Conservation (phyloP, 1,284 basidiomycete species). For the Macrocystidia cucumis region DNA sequence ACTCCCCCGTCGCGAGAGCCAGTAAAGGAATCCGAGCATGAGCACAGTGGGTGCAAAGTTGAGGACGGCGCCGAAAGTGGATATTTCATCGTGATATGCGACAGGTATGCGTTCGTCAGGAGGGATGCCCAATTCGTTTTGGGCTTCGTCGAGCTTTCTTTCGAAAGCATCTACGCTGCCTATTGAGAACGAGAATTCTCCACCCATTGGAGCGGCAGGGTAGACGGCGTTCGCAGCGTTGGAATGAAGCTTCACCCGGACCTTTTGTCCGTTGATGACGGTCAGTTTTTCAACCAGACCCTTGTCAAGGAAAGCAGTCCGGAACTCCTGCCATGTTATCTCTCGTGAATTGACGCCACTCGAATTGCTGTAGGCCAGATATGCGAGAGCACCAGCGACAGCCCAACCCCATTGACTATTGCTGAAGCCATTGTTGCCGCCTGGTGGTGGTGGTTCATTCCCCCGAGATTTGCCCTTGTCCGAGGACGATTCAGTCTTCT, state of each 20-base stretch:
- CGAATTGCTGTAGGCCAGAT: constrained; percentile 63
- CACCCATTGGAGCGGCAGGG: constrained; percentile 40
- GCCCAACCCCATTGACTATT: constrained; percentile 56
- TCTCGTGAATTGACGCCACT: constrained; percentile 64
- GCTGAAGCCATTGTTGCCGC: constrained; percentile 41
- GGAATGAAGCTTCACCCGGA: constrained; percentile 82
- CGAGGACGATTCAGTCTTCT: constrained; percentile 23
- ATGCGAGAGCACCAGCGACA: constrained; percentile 51
- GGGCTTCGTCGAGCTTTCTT: constrained; percentile 88
- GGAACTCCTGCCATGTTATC: constrained; percentile 99
- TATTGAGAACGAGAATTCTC: constrained; percentile 93
- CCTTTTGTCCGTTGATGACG: constrained; percentile 89
- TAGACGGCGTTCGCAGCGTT: constrained; percentile 78
- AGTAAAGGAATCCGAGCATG: constrained; percentile 87
- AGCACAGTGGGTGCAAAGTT: constrained; percentile 94
- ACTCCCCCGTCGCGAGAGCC: constrained; percentile 78
- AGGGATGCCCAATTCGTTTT: constrained; percentile 88
- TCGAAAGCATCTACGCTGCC: constrained; percentile 98
- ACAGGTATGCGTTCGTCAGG: constrained; percentile 93
- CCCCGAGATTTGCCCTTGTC: constrained; percentile 30
- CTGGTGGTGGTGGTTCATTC: constrained; percentile 39
- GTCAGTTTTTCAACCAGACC: constrained; percentile 93
- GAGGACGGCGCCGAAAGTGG: constrained; percentile 74
- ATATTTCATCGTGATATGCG: constrained; percentile 93
- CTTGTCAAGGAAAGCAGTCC: constrained; percentile 92